Percentiles rank a stretch among this genome's conserved stretches.
These are phyloP conservation scores for Triticum monococcum DNA, from an alignment of 176 grass and related monocot species.

Conservation along the genomic window DNA sequence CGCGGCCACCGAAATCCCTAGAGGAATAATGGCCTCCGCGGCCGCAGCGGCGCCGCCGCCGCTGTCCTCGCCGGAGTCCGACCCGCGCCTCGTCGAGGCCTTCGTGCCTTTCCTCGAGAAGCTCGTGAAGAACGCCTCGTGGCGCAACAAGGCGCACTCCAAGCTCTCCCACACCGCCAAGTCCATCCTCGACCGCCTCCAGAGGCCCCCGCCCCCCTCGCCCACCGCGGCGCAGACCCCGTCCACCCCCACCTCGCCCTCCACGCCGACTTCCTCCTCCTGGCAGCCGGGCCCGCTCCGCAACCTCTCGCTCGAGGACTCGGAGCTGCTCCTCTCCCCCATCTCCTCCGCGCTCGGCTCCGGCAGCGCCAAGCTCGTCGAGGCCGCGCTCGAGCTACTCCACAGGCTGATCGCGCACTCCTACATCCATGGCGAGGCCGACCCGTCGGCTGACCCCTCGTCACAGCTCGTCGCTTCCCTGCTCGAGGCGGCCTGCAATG, in stretches of 20 bases:
- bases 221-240: conserved; percentile 26
- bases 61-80: conserved; percentile 50
- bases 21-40: conserved; percentile 48
- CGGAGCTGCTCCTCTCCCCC: conserved; percentile 74
- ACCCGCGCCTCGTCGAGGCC: conserved; percentile 65
- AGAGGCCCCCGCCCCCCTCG: conserved; percentile 26
- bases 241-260: conserved; percentile 51
- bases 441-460: conserved; percentile 66
- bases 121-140: conserved; percentile 90
- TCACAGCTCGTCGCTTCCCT: conserved; percentile 67
- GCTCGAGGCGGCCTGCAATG: conserved; percentile 77
- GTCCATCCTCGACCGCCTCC: conserved; percentile 83
- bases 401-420: conserved; percentile 92
- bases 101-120: conserved; percentile 90
- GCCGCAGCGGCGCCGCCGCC: conserved; percentile 22
- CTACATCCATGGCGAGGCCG: conserved; percentile 90
- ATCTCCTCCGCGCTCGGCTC: conserved; percentile 61
- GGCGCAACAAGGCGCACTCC: conserved; percentile 96
- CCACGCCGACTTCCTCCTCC: conserved; percentile 77
- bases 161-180: conserved; percentile 98
- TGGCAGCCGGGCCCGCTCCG: conserved; percentile 69
- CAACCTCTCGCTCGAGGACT: conserved; percentile 80
- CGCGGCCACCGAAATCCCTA: conserved; percentile 34
- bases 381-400: conserved; percentile 74
- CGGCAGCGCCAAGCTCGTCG: conserved; percentile 67